A percentile compares a stretch with the other conserved stretches of the same genome.
phyloP scores from a whole-genome alignment of 2,329 filamentous ascomycete genomes.

The Daldinia sp. region DNA sequence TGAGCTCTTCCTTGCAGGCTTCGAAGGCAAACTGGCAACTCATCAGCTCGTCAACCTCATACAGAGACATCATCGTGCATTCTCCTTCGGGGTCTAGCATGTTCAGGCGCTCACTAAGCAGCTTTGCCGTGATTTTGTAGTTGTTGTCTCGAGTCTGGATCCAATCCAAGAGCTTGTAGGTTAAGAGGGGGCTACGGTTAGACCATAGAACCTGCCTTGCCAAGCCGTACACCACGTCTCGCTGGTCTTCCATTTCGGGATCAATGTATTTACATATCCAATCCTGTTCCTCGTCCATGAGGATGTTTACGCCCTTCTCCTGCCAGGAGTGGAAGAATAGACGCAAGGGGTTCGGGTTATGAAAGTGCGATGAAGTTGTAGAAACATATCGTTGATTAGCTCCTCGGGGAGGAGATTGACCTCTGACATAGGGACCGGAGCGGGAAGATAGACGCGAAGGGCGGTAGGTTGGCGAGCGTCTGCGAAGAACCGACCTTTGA shows the following conservation, averaged over 20 bases:
- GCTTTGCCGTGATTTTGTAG: background rate
- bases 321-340: background rate
- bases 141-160: background rate
- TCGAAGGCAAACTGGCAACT: slow-evolving; percentile 18
- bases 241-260: background rate
- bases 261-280: slow-evolving; percentile 14
- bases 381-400: background rate
- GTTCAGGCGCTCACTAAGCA: slow-evolving; percentile 12
- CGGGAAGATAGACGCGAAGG: background rate
- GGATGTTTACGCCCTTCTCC: slow-evolving; percentile 12
- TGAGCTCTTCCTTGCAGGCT: background rate
- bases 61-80: slow-evolving; percentile 18
- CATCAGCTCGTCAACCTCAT: slow-evolving; percentile 30
- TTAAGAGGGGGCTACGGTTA: slow-evolving; percentile 11
- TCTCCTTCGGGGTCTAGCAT: background rate
- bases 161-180: slow-evolving; percentile 25
- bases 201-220: slow-evolving; percentile 3
- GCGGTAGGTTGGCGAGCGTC: background rate
- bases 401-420: background rate
- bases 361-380: too few relatives aligned
- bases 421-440: too few relatives aligned
- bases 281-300: slow-evolving; percentile 16
- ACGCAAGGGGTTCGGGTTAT: background rate
- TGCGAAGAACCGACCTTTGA: background rate
- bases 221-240: slow-evolving; percentile 12